These are phyloP conservation scores for Taxillus chinensis DNA, from an alignment of 164 flowering plant genomes.

Conservation along the genomic window DNA sequence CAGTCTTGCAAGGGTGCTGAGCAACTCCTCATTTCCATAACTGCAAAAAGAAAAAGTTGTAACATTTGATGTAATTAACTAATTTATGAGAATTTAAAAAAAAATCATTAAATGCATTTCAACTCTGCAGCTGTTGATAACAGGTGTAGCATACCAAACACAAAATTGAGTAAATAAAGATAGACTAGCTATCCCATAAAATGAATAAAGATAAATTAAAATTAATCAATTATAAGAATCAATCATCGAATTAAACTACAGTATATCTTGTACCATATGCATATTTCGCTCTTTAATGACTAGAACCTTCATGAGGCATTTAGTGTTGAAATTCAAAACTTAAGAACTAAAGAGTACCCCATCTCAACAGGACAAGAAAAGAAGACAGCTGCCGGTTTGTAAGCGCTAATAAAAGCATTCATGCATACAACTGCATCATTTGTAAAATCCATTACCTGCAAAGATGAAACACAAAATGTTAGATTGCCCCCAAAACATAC, in stretches of 20 bases:
- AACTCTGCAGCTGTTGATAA: background rate
- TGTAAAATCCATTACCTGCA: slow-evolving; percentile 88
- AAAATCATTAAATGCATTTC: background rate
- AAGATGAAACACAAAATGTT: background rate
- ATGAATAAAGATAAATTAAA: too few species aligned
- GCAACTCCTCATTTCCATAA: slow-evolving; percentile 67
- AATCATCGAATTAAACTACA: too few species aligned
- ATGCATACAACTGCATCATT: slow-evolving; percentile 81
- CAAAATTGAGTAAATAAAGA: background rate
- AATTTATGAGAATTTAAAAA: background rate
- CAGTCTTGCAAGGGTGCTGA: slow-evolving; percentile 52
- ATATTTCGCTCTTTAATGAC: too few species aligned
- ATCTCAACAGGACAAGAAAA: slow-evolving; percentile 57
- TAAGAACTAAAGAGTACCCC: slow-evolving; percentile 29
- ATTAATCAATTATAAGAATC: too few species aligned
- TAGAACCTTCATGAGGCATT: too few species aligned
- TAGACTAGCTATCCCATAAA: too few species aligned
- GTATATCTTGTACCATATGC: too few species aligned
- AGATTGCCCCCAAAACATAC: too few species aligned
- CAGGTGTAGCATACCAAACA: background rate
- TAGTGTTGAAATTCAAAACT: too few species aligned
- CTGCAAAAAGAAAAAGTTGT: slow-evolving; percentile 30
- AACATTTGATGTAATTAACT: background rate
- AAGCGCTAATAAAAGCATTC: slow-evolving; percentile 68
- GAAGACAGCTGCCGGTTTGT: slow-evolving; percentile 68